These are phyloP conservation scores for Pseudoperonospora humuli DNA, from an alignment of 352 stramenopile genomes.

Conservation along the genomic window DNA sequence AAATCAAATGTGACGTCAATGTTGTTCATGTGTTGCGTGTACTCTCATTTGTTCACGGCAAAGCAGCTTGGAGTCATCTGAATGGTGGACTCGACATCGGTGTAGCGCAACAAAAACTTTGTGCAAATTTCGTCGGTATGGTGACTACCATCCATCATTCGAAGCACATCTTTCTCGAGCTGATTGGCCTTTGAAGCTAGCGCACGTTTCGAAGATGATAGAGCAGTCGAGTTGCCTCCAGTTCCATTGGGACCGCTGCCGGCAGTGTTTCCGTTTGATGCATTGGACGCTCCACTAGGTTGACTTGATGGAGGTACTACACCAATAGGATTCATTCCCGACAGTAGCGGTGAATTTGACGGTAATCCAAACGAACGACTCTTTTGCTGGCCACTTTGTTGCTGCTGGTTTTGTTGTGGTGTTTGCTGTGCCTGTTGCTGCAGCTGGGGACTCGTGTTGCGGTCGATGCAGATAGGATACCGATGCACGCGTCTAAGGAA, in stretches of 20 bases:
- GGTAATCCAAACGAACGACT: conserved; percentile 17
- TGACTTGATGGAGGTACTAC: conserved; percentile 13
- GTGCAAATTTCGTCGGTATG: conserved; percentile 84
- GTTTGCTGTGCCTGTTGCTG: conserved; percentile 24
- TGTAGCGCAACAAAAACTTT: conserved; percentile 58
- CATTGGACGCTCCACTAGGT: conserved; percentile 8
- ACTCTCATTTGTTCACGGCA: conserved; percentile 58
- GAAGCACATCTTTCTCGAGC: conserved; percentile 62
- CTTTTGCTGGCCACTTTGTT: conserved; percentile 26
- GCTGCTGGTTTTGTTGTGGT: conserved; percentile 22
- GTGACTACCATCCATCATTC: conserved; percentile 77
- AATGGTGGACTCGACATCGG: conserved; percentile 55
- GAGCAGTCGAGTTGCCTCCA: conserved; percentile 17
- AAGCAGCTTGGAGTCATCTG: conserved; percentile 63
- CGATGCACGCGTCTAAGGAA: conserved; percentile 81
- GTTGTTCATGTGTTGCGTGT: background rate
- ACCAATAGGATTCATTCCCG: conserved; percentile 26
- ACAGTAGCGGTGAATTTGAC: conserved; percentile 30
- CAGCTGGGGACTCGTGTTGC: conserved; percentile 20
- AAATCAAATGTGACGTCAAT: conserved; percentile 28
- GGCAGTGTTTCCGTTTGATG: conserved; percentile 11
- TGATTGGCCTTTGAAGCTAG: conserved; percentile 39
- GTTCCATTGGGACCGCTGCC: conserved; percentile 14
- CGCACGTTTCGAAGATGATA: conserved; percentile 29
- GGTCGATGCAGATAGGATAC: conserved; percentile 69